These are phyloP conservation scores for Millerozyma acaciae DNA, from an alignment of 805 yeast genomes.

Conservation along the genomic window DNA sequence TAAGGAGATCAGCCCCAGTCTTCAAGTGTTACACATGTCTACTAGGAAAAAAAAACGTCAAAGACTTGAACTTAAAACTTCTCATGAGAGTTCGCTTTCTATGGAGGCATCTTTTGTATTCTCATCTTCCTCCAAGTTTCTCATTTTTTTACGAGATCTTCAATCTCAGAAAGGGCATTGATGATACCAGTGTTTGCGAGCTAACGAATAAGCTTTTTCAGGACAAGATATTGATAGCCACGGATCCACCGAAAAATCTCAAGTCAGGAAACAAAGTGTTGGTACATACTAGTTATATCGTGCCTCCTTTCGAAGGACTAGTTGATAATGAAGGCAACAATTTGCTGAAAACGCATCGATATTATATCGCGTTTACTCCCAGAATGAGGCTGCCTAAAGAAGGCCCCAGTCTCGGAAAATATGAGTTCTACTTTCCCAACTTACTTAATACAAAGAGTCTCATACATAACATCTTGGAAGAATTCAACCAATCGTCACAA, in stretches of 20 bases:
- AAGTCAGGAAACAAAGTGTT: conserved; percentile 3
- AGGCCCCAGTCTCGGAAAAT: conserved; percentile 1
- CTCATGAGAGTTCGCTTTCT: conserved; percentile 35
- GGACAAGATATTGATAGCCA: conserved; percentile 9
- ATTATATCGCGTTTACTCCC: conserved; percentile 10
- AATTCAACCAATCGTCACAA: conserved; percentile 4
- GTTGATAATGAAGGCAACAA: conserved; percentile 6
- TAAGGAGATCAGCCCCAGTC: conserved; percentile 7
- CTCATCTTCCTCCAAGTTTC: conserved; percentile 15
- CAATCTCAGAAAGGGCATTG: conserved; percentile 5
- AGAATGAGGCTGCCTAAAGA: conserved; percentile 12
- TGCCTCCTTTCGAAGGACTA: conserved; percentile 10
- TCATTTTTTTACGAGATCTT: conserved; percentile 9
- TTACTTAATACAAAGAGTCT: neutral
- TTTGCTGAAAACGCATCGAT: conserved; percentile 3
- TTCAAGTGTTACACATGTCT: conserved; percentile 16
- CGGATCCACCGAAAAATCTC: conserved; percentile 6
- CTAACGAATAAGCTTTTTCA: conserved; percentile 12
- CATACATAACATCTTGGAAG: conserved; percentile 6
- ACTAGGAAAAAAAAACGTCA: conserved; percentile 25
- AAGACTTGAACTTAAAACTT: conserved; percentile 16
- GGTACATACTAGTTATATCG: conserved; percentile 8
- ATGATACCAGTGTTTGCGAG: conserved; percentile 4
- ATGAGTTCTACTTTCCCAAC: conserved; percentile 10
- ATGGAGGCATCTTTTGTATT: conserved; percentile 20